Evolutionary conservation across 192 early-diverging fungal species (phyloP).

Genomic region (Umbelopsis sp.): DNA sequence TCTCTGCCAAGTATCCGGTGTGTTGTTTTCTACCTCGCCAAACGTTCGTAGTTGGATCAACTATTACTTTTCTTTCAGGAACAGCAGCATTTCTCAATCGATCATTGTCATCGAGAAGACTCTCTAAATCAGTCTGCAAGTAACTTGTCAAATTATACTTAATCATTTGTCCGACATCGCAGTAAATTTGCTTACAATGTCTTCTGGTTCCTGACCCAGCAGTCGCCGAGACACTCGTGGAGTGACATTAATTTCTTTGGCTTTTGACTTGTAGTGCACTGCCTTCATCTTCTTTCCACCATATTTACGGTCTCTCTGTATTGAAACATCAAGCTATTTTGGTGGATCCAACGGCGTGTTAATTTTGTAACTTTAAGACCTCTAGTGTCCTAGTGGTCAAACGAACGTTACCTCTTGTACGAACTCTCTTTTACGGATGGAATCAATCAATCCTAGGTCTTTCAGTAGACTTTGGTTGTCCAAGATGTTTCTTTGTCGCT

Average conservation of each 20-base stretch:
- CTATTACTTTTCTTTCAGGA: not conserved
- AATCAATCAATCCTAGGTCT: conserved; percentile 38
- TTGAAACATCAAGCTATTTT: not conserved
- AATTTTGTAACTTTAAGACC: not conserved
- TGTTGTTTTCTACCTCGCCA: conserved; percentile 38
- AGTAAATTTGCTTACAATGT: conserved; percentile 20
- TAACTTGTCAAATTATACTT: not conserved
- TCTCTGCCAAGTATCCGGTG: conserved; percentile 14
- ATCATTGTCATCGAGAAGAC: conserved; percentile 31
- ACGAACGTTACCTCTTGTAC: conserved; percentile 1
- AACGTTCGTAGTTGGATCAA: conserved; percentile 22
- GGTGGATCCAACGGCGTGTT: not conserved
- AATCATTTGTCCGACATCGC: not conserved
- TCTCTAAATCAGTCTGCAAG: conserved; percentile 25
- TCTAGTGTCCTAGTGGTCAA: not conserved
- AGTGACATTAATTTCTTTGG: not conserved
- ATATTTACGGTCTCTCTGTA: conserved; percentile 16
- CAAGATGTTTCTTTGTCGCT: conserved; percentile 43
- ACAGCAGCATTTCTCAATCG: conserved; percentile 12
- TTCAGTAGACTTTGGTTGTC: conserved; percentile 43
- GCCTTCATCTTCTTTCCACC: conserved; percentile 2
- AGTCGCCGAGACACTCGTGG: conserved; percentile 27
- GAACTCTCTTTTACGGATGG: not conserved
- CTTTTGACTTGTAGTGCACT: not conserved
- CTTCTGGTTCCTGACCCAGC: conserved; percentile 30